Percentiles rank a stretch among this genome's conserved stretches.
Conservation (phyloP, 495 filamentous ascomycete genomes). For the Aspergillus avenaceus region DNA sequence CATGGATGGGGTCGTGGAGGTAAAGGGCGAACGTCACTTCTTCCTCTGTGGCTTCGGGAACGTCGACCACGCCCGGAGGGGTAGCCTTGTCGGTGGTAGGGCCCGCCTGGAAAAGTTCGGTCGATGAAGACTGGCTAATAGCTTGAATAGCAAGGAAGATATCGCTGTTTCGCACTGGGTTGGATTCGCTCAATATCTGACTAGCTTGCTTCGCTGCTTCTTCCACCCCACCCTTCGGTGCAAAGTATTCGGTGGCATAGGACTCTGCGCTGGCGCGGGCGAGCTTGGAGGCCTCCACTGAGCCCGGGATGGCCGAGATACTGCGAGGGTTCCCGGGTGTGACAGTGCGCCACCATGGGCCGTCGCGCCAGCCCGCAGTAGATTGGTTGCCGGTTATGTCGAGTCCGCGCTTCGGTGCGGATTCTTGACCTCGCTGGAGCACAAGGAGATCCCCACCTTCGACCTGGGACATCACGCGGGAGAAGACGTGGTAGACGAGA, state of each 20-base stretch:
- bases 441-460: conserved; percentile 97
- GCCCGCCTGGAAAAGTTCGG: conserved; percentile 64
- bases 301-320: conserved; percentile 73
- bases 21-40: conserved; percentile 83
- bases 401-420: conserved; percentile 60
- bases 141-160: conserved; percentile 95
- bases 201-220: conserved; percentile 72
- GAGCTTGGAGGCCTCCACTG: conserved; percentile 85
- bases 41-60: conserved; percentile 46
- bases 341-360: conserved; percentile 88
- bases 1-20: conserved; percentile 88
- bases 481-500: conserved; percentile 88
- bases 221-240: conserved; percentile 71
- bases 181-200: conserved; percentile 70
- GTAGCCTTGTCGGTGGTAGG: conserved; percentile 50
- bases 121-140: conserved; percentile 56
- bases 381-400: conserved; percentile 51
- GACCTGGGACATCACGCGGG: conserved; percentile 95
- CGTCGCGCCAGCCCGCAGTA: conserved; percentile 73
- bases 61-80: conserved; percentile 48
- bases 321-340: conserved; percentile 60
- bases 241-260: conserved; percentile 80
- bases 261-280: conserved; percentile 81
- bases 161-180: conserved; percentile 86
- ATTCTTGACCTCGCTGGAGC: conserved; percentile 87